These are phyloP conservation scores for Candida golubevii DNA, from an alignment of 805 yeast genomes.

Conservation along the genomic window DNA sequence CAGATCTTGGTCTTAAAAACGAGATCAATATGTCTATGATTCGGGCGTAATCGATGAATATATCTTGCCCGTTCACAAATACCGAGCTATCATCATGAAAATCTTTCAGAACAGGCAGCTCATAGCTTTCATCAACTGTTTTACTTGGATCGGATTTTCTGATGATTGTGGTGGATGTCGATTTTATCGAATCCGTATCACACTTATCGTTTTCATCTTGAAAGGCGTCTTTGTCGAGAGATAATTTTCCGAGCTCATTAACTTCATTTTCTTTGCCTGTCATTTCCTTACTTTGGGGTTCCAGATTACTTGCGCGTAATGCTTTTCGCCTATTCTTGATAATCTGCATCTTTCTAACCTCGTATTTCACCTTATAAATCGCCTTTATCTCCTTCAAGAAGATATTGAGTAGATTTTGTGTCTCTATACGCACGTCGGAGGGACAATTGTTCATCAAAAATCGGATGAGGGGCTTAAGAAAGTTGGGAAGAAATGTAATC, in stretches of 20 bases:
- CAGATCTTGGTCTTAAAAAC: conserved; percentile 47
- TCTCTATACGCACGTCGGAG: conserved; percentile 81
- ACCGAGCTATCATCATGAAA: conserved; percentile 18
- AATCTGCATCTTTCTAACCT: conserved; percentile 34
- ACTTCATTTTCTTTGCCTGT: background rate
- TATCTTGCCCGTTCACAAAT: conserved; percentile 58
- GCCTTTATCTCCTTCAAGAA: conserved; percentile 77
- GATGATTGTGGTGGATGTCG: conserved; percentile 25
- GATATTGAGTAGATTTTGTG: conserved; percentile 70
- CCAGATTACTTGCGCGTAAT: background rate
- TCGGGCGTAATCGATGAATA: conserved; percentile 72
- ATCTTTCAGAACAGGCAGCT: background rate
- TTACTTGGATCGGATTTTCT: conserved; percentile 9
- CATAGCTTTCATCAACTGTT: conserved; percentile 1
- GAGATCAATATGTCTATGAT: conserved; percentile 79
- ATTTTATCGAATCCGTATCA: conserved; percentile 21
- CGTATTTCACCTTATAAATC: conserved; percentile 62
- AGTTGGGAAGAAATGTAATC: conserved; percentile 82
- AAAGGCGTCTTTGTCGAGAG: background rate
- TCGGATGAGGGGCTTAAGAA: conserved; percentile 75
- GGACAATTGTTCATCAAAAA: conserved; percentile 75
- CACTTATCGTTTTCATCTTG: background rate
- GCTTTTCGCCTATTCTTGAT: conserved; percentile 12
- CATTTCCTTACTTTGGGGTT: background rate
- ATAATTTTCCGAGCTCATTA: background rate